Evolutionary conservation across 139 green algal genomes (phyloP), one percentile per base, ranked within the genome.

Genomic region (Chlorella vulgaris): DNA sequence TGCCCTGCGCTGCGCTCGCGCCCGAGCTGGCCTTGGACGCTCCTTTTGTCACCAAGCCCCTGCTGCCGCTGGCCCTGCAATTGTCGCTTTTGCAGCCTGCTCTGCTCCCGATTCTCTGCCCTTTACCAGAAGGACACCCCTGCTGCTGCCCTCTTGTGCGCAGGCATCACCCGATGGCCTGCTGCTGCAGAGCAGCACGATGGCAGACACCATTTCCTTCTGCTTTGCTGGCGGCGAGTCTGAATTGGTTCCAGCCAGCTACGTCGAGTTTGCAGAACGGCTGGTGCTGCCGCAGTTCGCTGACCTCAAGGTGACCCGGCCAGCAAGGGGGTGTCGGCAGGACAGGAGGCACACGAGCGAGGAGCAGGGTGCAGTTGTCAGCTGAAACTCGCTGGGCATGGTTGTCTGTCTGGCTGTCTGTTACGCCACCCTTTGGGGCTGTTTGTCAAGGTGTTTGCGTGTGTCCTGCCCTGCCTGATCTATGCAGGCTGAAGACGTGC

Each of bases 261-360:
- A 96, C 91, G 89, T 96, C 22, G 93, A 96, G 81, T 96, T 96
- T 86, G 93, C 93, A 0, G 84, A 96, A 83, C 87, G 93, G 19
- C 81, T 74, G 40, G 78, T 90, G 40, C 84, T 96, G 84, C 90
- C 91, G 3, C 36, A 92, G 63, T 91, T 89, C 65, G 40, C 43
- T 26, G 40, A 87, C 19, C 69, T 93, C 4, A 50, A 67, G 73
- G 73, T 63, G 43, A 4, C 36, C 36, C 62, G 33, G 38, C 55
- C 55, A 26, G 50, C 75, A 1, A 26, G 85, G 70, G 29, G n/a
- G n/a, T n/a, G n/a, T n/a, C n/a, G n/a, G n/a, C n/a, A n/a, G n/a
- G n/a, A n/a, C n/a, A n/a, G n/a, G n/a, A n/a, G n/a, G n/a, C n/a
- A n/a, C n/a, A n/a, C n/a, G n/a, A n/a, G n/a, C n/a, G n/a, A n/a